Percentiles rank a stretch among this genome's conserved stretches.
Evolutionary conservation across 768 basidiomycete genomes (phyloP).

Genomic region (Amanita phalloides): DNA sequence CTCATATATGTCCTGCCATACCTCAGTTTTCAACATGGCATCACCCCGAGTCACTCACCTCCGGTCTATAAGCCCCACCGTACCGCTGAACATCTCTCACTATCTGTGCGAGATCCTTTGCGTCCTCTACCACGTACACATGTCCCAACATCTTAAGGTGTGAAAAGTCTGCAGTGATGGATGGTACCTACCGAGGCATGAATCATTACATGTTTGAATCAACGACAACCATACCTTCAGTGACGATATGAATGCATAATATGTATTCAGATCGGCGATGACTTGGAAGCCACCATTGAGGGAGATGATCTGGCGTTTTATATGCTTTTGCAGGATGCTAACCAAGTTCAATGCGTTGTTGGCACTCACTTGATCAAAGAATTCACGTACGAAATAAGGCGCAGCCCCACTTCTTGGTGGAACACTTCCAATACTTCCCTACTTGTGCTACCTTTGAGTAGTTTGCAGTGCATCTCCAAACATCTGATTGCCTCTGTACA

Average conservation of each 20-base stretch:
- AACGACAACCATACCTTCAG: slow-evolving; percentile 47
- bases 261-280: slow-evolving; percentile 92
- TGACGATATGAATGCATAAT: slow-evolving; percentile 80
- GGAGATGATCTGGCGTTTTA: slow-evolving; percentile 96
- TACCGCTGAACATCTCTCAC: slow-evolving; percentile 93
- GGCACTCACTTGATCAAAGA: no score
- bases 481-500: slow-evolving; percentile 87
- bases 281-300: slow-evolving; percentile 90
- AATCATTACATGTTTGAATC: background rate
- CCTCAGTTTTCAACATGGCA: background rate
- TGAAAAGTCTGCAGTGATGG: slow-evolving; percentile 83
- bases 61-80: slow-evolving; percentile 89
- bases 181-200: slow-evolving; percentile 39
- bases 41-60: slow-evolving; percentile 37
- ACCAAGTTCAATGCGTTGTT: background rate
- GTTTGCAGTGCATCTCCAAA: slow-evolving; percentile 81
- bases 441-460: slow-evolving; percentile 88
- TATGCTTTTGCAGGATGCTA: slow-evolving; percentile 91
- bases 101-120: slow-evolving; percentile 93
- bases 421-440: slow-evolving; percentile 97
- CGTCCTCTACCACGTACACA: slow-evolving; percentile 91
- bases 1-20: slow-evolving; percentile 76
- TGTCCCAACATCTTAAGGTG: slow-evolving; percentile 96
- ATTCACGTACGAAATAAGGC: slow-evolving; percentile 61
- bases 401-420: slow-evolving; percentile 93